Evolutionary conservation across 164 flowering plant species (phyloP).

Genomic region (Houttuynia cordata): DNA sequence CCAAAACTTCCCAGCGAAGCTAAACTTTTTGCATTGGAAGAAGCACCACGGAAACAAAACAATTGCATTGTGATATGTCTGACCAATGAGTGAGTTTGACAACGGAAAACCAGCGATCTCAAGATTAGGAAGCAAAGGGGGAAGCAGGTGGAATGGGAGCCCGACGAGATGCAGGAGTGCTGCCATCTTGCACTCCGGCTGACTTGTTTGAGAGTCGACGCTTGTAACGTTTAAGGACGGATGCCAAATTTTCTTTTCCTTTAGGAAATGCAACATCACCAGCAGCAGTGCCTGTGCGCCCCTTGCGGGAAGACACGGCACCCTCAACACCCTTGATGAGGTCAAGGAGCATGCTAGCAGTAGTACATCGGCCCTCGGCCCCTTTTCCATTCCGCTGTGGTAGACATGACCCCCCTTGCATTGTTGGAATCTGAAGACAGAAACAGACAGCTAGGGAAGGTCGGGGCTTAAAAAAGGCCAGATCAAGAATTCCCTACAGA

Average conservation of each 20-base stretch:
- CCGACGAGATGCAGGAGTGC: constrained; percentile 11
- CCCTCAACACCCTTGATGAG: constrained; percentile 79
- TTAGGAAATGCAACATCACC: constrained; percentile 98
- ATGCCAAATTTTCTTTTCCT: constrained; percentile 90
- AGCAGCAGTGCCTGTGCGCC: constrained; percentile 88
- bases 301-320: constrained; percentile 80
- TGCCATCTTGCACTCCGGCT: constrained; percentile 12
- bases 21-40: neutral
- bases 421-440: constrained; percentile 62
- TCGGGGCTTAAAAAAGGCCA: constrained; percentile 74
- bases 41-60: neutral
- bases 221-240: constrained; percentile 92
- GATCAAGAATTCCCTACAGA: constrained; percentile 76
- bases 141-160: constrained; percentile 13
- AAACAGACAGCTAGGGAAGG: constrained; percentile 51
- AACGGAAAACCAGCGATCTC: neutral
- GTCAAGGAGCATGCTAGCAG: constrained; percentile 51
- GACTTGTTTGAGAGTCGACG: constrained; percentile 34
- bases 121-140: constrained; percentile 15
- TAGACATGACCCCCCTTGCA: constrained; percentile 31
- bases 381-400: constrained; percentile 43
- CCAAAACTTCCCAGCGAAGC: neutral
- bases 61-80: neutral
- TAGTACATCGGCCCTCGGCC: constrained; percentile 60
- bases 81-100: neutral